These are phyloP conservation scores for Tricholoma saponaceum DNA, from an alignment of 768 basidiomycete genomes.

Conservation along the genomic window DNA sequence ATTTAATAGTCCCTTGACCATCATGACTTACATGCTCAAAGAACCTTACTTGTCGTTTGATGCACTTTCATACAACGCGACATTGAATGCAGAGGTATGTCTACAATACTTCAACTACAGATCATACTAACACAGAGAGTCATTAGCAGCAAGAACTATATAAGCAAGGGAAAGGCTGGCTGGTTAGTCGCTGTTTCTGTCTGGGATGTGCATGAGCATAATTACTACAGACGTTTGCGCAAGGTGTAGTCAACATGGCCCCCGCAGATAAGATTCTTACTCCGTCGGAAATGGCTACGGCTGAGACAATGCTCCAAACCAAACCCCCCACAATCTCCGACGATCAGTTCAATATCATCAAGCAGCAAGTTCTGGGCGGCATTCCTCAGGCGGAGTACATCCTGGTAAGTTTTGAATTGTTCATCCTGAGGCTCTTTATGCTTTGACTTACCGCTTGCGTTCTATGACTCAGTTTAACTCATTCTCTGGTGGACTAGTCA, in stretches of 20 bases:
- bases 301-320: conserved; percentile 15
- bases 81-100: conserved; percentile 23
- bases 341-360: conserved; percentile 24
- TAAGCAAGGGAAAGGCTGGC: conserved; percentile 22
- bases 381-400: conserved; percentile 27
- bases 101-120: too few relatives aligned
- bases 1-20: conserved; percentile 20
- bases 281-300: conserved; percentile 17
- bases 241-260: conserved; percentile 23
- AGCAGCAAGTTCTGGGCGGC: conserved; percentile 20
- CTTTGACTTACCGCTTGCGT: neutral
- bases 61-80: conserved; percentile 23
- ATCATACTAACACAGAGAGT: neutral
- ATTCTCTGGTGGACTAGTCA: conserved; percentile 23
- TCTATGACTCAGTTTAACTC: conserved; percentile 25
- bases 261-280: conserved; percentile 23
- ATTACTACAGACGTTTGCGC: conserved; percentile 25
- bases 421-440: neutral
- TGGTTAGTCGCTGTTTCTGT: conserved; percentile 16
- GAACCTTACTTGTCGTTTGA: conserved; percentile 26
- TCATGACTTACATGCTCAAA: conserved; percentile 27
- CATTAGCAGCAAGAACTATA: conserved; percentile 25
- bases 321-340: conserved; percentile 26
- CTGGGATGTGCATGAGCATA: neutral
- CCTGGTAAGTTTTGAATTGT: conserved; percentile 15